Evolutionary conservation across 2,329 filamentous ascomycete genomes (phyloP), one percentile per base, ranked within the genome.

Genomic region (Botryosphaeria agaves): DNA sequence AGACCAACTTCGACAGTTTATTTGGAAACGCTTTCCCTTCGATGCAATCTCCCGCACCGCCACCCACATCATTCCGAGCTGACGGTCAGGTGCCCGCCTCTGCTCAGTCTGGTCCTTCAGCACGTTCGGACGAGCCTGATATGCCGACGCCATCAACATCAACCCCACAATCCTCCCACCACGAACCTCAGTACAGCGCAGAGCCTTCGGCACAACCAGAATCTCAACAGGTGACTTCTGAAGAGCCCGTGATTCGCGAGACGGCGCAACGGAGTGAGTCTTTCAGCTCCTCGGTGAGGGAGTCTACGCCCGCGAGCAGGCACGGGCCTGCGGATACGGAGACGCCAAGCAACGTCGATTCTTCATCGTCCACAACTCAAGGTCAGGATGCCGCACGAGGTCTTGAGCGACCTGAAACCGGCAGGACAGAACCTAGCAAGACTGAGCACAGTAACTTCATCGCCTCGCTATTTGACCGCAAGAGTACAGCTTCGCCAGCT

Each of bases 151-250:
- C 61, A 51, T 77, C 61, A 48, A 69, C 59, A 32, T 79, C 64
- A 52, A 67, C 79, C 49, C 55, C 76, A 54, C 52, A 63, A 8
- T 62, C 62, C 21, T 60, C 51, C 21, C 59, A 62, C 34, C 57
- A 62, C 34, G 61, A 62, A 27, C 60, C 66, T 17, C 72, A 74
- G 7, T 54, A 66, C 33, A 59, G 61, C 25, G 56, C 55, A 29
- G 72, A 80, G 26, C 61, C 62, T 14, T 70, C 75, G 21, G 62
- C 77, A 18, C 74, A 76, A 14, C 69, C 78, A 9, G 74, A 78
- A 49, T 79, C 78, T 14, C 67, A 75, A 35, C 83, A 91, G 49
- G 73, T 87, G 37, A 83, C 69, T 34, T 80, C 83, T 5, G 75
- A 69, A 45, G 77, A 79, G 48, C 57, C 87, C 28, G 79, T 81